These are phyloP conservation scores for Candida sakaeoensis DNA, from an alignment of 805 yeast species.

Conservation along the genomic window DNA sequence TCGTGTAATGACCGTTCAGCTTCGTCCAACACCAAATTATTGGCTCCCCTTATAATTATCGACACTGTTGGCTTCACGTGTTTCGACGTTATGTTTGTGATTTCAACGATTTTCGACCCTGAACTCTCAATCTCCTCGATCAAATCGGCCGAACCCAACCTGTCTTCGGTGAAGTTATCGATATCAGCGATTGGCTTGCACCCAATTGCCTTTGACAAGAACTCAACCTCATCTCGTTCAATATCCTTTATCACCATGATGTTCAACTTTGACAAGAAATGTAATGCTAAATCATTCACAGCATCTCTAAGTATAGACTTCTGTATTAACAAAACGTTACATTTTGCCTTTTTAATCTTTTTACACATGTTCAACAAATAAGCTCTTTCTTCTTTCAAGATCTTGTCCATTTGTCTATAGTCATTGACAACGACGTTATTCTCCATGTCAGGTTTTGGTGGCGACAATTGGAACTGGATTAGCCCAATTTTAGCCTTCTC, in stretches of 20 bases:
- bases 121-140: slow-evolving; percentile 88
- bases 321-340: slow-evolving; percentile 87
- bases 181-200: slow-evolving; percentile 96
- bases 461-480: slow-evolving; percentile 91
- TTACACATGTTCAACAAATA: slow-evolving; percentile 92
- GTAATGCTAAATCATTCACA: slow-evolving; percentile 89
- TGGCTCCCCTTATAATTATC: slow-evolving; percentile 93
- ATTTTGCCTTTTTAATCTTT: slow-evolving; percentile 93
- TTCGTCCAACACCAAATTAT: slow-evolving; percentile 85
- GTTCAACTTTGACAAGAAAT: slow-evolving; percentile 87
- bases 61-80: slow-evolving; percentile 70
- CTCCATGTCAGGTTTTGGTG: slow-evolving; percentile 97
- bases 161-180: slow-evolving; percentile 88
- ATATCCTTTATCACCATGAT: slow-evolving; percentile 93
- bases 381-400: slow-evolving; percentile 95
- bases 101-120: slow-evolving; percentile 84
- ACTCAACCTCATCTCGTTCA: slow-evolving; percentile 95
- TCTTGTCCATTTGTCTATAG: slow-evolving; percentile 98
- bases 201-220: slow-evolving; percentile 77
- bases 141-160: slow-evolving; percentile 87
- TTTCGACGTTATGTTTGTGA: slow-evolving; percentile 68
- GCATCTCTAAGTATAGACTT: slow-evolving; percentile 94
- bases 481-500: slow-evolving; percentile 91
- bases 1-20: slow-evolving; percentile 97
- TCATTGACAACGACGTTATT: slow-evolving; percentile 96